Evolutionary conservation across 177 flowering plant genomes (phyloP).

Genomic region (Telopea speciosissima): DNA sequence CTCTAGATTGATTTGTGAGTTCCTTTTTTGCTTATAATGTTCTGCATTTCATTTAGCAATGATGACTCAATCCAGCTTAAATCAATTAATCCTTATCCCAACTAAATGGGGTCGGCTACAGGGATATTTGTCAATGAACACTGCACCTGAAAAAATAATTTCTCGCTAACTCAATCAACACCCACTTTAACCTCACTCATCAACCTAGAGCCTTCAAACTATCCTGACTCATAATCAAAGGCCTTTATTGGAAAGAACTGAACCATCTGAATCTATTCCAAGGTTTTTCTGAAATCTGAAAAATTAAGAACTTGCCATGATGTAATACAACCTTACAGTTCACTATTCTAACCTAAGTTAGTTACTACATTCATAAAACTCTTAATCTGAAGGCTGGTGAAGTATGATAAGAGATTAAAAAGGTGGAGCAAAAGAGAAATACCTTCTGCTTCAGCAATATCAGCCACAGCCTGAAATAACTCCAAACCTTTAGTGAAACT

Average conservation of each 20-base stretch:
- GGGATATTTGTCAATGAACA: too few species aligned
- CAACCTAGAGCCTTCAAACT: background rate
- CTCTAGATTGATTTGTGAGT: too few species aligned
- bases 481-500: slow-evolving; percentile 84
- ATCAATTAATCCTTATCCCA: too few species aligned
- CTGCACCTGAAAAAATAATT: too few species aligned
- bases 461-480: slow-evolving; percentile 66
- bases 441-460: slow-evolving; percentile 96
- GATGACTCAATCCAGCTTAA: too few species aligned
- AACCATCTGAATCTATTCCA: background rate
- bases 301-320: background rate
- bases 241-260: background rate
- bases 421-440: background rate
- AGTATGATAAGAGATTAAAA: background rate
- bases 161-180: too few species aligned
- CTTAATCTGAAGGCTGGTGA: background rate
- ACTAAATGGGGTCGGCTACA: too few species aligned
- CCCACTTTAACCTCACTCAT: background rate
- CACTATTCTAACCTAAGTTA: background rate
- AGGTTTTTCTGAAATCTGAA: background rate
- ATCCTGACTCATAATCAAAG: background rate
- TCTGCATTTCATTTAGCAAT: too few species aligned
- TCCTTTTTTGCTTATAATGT: too few species aligned
- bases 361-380: background rate
- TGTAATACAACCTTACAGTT: background rate